Conservation (phyloP, 202 grass and related monocot species). For the Panicum virgatum region DNA sequence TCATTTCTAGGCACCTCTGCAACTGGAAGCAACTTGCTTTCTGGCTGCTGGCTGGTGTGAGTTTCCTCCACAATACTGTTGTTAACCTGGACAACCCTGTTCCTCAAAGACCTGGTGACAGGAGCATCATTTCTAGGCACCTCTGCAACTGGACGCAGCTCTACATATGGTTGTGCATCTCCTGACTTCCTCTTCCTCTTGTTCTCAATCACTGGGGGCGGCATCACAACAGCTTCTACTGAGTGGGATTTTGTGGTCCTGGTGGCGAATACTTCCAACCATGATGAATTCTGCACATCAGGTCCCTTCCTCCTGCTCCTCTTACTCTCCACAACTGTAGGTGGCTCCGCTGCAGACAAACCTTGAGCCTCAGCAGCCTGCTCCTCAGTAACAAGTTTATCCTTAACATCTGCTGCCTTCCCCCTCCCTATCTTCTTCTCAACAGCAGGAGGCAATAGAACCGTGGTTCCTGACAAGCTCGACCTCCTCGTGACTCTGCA, state of each 20-base stretch:
- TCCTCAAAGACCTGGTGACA: constrained; percentile 32
- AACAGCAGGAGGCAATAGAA: not conserved
- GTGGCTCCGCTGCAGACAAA: not conserved
- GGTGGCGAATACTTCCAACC: constrained; percentile 11
- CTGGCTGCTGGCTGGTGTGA: not conserved
- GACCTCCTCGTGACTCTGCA: constrained; percentile 38
- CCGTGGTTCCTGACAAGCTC: not conserved
- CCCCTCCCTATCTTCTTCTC: constrained; percentile 34
- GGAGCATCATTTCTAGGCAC: constrained; percentile 12
- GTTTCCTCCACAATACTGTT: not conserved
- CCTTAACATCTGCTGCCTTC: not conserved
- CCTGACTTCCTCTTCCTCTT: constrained; percentile 24
- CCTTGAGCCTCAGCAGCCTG: not conserved
- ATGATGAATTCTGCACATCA: not conserved
- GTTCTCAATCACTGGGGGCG: constrained; percentile 1
- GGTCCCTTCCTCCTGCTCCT: not conserved
- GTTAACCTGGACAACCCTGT: constrained; percentile 14
- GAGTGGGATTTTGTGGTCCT: constrained; percentile 32
- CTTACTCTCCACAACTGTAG: not conserved
- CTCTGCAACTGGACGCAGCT: not conserved
- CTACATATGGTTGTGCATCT: not conserved
- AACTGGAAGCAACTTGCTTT: not conserved
- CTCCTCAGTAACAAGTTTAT: not conserved
- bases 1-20: not conserved
- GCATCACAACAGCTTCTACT: not conserved